Evolutionary conservation across 768 basidiomycete genomes (phyloP), one percentile per base, ranked within the genome.

Genomic region (Lentinula guzmanii): DNA sequence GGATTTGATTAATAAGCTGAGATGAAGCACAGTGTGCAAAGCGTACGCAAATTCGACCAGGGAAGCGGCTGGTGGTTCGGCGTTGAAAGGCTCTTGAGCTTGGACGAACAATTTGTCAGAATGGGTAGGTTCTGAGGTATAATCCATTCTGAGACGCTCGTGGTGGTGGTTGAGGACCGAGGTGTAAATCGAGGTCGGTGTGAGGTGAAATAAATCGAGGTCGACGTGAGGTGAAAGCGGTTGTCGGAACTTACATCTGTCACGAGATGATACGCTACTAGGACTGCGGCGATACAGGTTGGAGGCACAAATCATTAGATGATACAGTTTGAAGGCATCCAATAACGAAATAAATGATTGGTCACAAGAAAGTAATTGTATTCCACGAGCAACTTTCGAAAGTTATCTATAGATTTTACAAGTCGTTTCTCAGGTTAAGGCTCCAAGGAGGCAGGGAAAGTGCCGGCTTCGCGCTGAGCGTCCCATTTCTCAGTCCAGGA

Each of bases 361-460:
- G 46, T 48, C 46, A 48, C 9, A 21, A 46, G 34, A 56, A 42
- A 24, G 21, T 8, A 41, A 28, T 54, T 43, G 55, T 33, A 59
- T 59, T 59, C 33, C 58, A 4, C 45, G 45, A 42, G 55, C 18
- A 16, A 54, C 53, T 54, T 54, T 39, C 28, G 35, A 35, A 35
- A 56, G 18, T 42, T 56, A 56, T 56, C 55, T 56, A 56, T 28
- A 28, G 41, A 28, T 56, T 35, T 31, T 56, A 56, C 55, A 56
- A 21, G 15, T 43, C 41, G 24, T 43, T 42, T 56, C 39, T 56
- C 55, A 13, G 31, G 55, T 82, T 77, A 86, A 64, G 87, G 87
- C 71, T 96, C 93, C 69, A 97, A 77, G 11, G 92, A 93, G 10
- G 92, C 91, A 37, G 94, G 92, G 86, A 97, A 97, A 21, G 90